Evolutionary conservation across 2,329 filamentous ascomycete species (phyloP), one percentile per base, ranked within the genome.

Genomic region (Hirsutella minnesotensis): DNA sequence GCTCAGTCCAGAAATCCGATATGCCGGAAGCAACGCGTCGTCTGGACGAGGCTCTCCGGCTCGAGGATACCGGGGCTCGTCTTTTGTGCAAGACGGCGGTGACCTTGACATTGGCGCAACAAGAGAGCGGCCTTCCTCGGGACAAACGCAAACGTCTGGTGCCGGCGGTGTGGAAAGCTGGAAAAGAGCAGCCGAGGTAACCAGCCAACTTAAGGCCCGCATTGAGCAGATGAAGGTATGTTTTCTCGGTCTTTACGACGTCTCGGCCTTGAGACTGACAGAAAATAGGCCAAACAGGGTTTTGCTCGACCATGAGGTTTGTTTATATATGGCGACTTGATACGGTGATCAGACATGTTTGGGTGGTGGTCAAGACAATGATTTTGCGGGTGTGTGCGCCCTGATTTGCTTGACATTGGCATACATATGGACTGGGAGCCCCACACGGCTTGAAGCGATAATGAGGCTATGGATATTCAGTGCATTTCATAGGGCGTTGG

Each of bases 201-300:
- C 92, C 43, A 95, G 89, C 63, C 92, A 95, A 61, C 64, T 98
- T 56, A 98, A 96, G 69, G 88, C 90, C 41, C 79, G 92, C 60
- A 98, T 98, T 62, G 92, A 96, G 69, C 85, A 92, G 71, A 98
- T 98, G 92, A 98, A 96, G 75, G 78, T 77, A 55, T 51, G 66
- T 55, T 15, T 3, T 35, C 10, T 30, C 2, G n/a, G 15, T 33
- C 15, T 12, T 10, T 10, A 8, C 9, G 16, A 19, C 33, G 24
- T 27, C 12, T 7, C 24, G 24, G 12, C 24, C 19, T 18, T 15
- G n/a, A 31, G 16, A 38, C 36, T 19, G 37, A 38, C 24, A 19
- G 24, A 38, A 19, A 9, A 2, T 30, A 56, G 54, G 54, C 54
- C 20, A 57, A 52, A 45, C 56, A 58, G 47, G 55, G 53, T 21